phyloP scores from a whole-genome alignment of 805 yeast species.

The Zygoascus biomembranicola region DNA sequence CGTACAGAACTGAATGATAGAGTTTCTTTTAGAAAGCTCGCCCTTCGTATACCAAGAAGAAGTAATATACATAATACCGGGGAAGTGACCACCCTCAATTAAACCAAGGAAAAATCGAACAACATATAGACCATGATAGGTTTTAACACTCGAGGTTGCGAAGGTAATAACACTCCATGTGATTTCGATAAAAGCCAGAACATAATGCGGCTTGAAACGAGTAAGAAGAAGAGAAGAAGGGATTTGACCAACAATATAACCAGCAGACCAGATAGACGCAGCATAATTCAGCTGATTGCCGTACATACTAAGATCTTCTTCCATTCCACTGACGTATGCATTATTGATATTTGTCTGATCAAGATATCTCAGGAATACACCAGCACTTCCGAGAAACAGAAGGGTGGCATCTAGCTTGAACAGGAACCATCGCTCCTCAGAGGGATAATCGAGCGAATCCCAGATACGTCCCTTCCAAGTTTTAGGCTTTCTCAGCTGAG shows the following conservation, averaged over 20 bases:
- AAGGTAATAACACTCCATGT: constrained; percentile 64
- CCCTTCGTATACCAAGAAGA: constrained; percentile 52
- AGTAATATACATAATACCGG: constrained; percentile 33
- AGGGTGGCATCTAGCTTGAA: constrained; percentile 45
- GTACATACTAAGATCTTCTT: constrained; percentile 45
- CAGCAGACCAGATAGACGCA: constrained; percentile 51
- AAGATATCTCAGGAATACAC: constrained; percentile 42
- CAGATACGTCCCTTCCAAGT: background rate
- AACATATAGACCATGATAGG: constrained; percentile 46
- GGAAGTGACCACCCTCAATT: constrained; percentile 62
- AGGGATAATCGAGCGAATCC: constrained; percentile 29
- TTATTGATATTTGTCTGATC: constrained; percentile 39
- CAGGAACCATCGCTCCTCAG: constrained; percentile 40
- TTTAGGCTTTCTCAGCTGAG: background rate
- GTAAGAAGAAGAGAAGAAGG: constrained; percentile 54
- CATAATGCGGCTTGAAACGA: constrained; percentile 44
- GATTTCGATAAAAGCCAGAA: constrained; percentile 48
- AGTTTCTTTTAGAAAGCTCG: constrained; percentile 56
- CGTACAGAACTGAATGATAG: constrained; percentile 54
- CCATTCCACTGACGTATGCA: constrained; percentile 61
- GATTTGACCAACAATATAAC: constrained; percentile 51
- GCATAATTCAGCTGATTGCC: constrained; percentile 57
- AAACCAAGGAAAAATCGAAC: constrained; percentile 60
- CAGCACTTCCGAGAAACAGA: constrained; percentile 40
- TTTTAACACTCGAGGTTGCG: constrained; percentile 42